A percentile compares a stretch with the other conserved stretches of the same genome.
Evolutionary conservation across 805 yeast species (phyloP).

Genomic region (Yueomyces sinensis): DNA sequence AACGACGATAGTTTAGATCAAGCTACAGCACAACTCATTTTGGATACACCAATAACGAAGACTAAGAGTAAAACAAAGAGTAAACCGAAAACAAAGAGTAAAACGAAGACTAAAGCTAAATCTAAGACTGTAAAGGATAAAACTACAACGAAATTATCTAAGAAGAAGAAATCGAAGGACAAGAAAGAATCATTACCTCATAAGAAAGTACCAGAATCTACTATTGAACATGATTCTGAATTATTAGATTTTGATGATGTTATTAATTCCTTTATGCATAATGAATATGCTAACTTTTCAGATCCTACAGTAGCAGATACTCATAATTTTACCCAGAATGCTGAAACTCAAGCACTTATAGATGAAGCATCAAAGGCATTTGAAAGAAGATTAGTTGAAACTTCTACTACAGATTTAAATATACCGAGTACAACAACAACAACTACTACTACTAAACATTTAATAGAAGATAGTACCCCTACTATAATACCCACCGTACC

Average conservation of each 20-base stretch:
- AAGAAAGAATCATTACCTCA: constrained; percentile 1
- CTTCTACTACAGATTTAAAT: constrained; percentile 4
- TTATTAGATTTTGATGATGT: constrained; percentile 20
- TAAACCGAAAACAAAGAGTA: constrained; percentile 5
- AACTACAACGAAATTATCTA: constrained; percentile 1
- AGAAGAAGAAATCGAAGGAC: constrained; percentile 8
- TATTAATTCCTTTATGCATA: constrained; percentile 19
- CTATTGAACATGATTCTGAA: constrained; percentile 5
- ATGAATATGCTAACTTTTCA: constrained; percentile 7
- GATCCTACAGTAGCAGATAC: constrained; percentile 1
- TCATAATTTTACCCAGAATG: not conserved
- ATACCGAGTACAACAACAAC: constrained; percentile 2
- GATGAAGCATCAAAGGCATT: constrained; percentile 24
- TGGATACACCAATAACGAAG: not conserved
- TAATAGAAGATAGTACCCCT: not conserved
- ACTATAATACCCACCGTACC: not conserved
- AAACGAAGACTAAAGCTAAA: constrained; percentile 5
- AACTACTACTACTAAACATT: constrained; percentile 1
- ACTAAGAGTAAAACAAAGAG: constrained; percentile 7
- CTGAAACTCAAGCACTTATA: constrained; percentile 23
- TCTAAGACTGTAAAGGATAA: not conserved
- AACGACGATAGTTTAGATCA: constrained; percentile 1
- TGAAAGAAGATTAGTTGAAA: constrained; percentile 17
- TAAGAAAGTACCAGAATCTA: not conserved
- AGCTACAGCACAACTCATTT: constrained; percentile 1